These are phyloP conservation scores for Euphorbia pulcherrima DNA, from an alignment of 345 rosid species.

Conservation along the genomic window DNA sequence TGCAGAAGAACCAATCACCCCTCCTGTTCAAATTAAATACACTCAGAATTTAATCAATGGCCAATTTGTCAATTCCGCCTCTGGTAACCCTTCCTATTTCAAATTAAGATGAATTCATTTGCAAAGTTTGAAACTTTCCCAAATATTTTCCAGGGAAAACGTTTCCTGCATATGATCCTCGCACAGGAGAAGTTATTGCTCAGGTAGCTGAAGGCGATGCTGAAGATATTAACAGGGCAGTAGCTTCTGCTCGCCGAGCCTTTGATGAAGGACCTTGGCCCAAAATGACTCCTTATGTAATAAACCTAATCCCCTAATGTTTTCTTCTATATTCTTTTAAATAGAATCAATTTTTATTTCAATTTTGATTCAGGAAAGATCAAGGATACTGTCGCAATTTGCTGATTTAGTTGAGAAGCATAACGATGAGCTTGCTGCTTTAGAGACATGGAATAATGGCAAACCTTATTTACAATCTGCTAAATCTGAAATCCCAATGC, in stretches of 20 bases:
- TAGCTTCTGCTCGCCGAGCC: slow-evolving; percentile 85
- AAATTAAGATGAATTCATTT: not conserved
- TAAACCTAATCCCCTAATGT: not conserved
- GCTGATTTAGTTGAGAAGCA: slow-evolving; percentile 85
- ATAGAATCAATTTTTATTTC: not conserved
- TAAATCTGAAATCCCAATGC: slow-evolving; percentile 59
- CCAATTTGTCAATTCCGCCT: slow-evolving; percentile 67
- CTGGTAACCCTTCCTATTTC: slow-evolving; percentile 38
- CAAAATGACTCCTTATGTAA: slow-evolving; percentile 80
- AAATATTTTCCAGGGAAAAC: slow-evolving; percentile 50
- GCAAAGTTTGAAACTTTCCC: not conserved
- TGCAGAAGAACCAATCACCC: slow-evolving; percentile 52
- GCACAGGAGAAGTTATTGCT: slow-evolving; percentile 78
- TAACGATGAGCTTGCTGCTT: slow-evolving; percentile 71
- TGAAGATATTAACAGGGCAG: slow-evolving; percentile 79
- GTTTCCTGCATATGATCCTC: slow-evolving; percentile 76
- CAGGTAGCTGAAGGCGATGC: slow-evolving; percentile 86
- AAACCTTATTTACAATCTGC: slow-evolving; percentile 79
- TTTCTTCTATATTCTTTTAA: not conserved
- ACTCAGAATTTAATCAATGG: slow-evolving; percentile 72
- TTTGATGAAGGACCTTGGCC: slow-evolving; percentile 99
- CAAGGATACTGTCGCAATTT: slow-evolving; percentile 52
- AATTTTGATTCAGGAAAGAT: slow-evolving; percentile 60
- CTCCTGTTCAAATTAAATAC: slow-evolving; percentile 51
- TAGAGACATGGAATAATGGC: slow-evolving; percentile 91